A percentile compares a stretch with the other conserved stretches of the same genome.
Evolutionary conservation across 2,329 filamentous ascomycete genomes (phyloP).

Genomic region (Ceratocystis huliohia): DNA sequence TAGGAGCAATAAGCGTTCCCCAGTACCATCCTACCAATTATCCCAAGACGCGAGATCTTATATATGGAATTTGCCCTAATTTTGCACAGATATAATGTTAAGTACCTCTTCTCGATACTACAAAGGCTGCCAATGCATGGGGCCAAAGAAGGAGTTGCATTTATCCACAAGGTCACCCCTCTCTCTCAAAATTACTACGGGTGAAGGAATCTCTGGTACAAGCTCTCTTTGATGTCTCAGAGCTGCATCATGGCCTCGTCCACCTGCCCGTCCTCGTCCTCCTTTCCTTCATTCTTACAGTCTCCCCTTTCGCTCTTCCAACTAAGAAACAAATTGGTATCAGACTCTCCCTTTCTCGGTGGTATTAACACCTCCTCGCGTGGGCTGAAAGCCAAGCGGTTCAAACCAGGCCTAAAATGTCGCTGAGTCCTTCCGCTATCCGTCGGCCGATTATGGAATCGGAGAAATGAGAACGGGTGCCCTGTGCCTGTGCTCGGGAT

Average conservation of each 20-base stretch:
- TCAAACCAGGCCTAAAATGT: background rate
- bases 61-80: background rate
- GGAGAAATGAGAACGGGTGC: constrained; percentile 2
- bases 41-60: background rate
- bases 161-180: background rate
- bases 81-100: background rate
- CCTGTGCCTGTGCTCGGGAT: background rate
- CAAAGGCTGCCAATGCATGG: background rate
- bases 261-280: background rate
- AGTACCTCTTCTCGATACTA: background rate
- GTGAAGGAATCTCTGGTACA: background rate
- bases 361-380: background rate
- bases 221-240: constrained; percentile 2
- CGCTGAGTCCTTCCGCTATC: background rate
- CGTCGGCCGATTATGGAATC: background rate
- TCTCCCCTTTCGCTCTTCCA: background rate
- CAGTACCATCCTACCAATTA: background rate
- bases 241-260: background rate
- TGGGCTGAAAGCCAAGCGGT: background rate
- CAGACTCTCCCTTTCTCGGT: background rate
- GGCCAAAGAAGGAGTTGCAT: background rate
- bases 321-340: background rate
- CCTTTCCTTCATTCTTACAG: background rate
- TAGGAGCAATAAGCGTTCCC: constrained; percentile 2
- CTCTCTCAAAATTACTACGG: background rate